Conservation (phyloP, 257 asterid genomes). For the Cordia subcordata region DNA sequence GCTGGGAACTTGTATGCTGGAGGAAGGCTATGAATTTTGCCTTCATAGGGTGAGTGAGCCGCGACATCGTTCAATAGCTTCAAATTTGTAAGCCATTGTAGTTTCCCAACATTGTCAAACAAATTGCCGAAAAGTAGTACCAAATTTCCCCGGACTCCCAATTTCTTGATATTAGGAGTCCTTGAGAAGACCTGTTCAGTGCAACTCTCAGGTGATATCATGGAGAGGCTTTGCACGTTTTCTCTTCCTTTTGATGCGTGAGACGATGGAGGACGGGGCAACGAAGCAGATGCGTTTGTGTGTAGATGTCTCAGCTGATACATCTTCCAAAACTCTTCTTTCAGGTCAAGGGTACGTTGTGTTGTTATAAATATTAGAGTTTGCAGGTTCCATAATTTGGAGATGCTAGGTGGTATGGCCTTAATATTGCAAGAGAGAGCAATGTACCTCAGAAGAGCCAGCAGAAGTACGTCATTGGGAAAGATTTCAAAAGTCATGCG, state of each 20-base stretch:
- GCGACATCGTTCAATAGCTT: slow-evolving; percentile 26
- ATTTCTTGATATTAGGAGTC: slow-evolving; percentile 16
- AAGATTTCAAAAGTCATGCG: slow-evolving; percentile 14
- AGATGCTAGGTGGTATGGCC: slow-evolving; percentile 23
- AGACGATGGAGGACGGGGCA: neutral
- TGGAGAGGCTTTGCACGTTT: slow-evolving; percentile 33
- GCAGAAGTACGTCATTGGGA: slow-evolving; percentile 15
- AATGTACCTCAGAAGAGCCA: slow-evolving; percentile 42
- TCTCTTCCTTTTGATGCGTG: neutral
- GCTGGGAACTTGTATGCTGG: slow-evolving; percentile 18
- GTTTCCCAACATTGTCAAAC: slow-evolving; percentile 7
- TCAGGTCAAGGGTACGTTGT: slow-evolving; percentile 8
- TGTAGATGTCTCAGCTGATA: slow-evolving; percentile 30
- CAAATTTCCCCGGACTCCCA: slow-evolving; percentile 28
- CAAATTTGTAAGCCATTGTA: slow-evolving; percentile 25
- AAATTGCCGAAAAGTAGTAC: neutral
- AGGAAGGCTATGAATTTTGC: slow-evolving; percentile 16
- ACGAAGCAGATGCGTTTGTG: slow-evolving; percentile 29
- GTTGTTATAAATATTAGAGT: slow-evolving; percentile 26
- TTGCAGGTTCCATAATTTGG: slow-evolving; percentile 34
- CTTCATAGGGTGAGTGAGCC: neutral
- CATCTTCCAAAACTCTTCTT: slow-evolving; percentile 35
- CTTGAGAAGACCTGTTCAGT: slow-evolving; percentile 10
- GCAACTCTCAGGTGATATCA: slow-evolving; percentile 29
- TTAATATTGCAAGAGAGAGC: slow-evolving; percentile 14